Base-by-base conservation (phyloP, 192 early-diverging fungal genomes). In the Mortierella hygrophila region DNA sequence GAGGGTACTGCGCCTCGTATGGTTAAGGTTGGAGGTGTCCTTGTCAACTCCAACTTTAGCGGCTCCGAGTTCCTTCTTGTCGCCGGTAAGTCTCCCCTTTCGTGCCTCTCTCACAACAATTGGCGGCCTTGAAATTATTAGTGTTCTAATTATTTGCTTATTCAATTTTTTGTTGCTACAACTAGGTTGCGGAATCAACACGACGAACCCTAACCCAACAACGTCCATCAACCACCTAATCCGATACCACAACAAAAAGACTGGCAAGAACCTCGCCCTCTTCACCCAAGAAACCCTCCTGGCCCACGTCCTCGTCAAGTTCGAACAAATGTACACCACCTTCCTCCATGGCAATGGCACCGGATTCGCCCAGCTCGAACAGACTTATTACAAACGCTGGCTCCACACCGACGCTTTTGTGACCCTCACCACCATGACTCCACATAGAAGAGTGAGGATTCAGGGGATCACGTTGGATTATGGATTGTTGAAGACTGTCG, bases 11-110 rank as follows among this genome's bases (percentile, higher is more conserved):
- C 20, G 0, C 49, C 63, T 18, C 80, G 74, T 60, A 88, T 89
- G 79, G 81, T 93, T 74, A 97, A 98, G 89, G 94, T 99, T 65
- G 96, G 98, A 74, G 98, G 98, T 4, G 93, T 99, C 6, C 88
- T 99, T 44, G 95, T 98, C 47, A 96, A 94, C 80, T 97, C 95
- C 3, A 94, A 93, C 68, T 97, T 92, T 89, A 82, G 90, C 70
- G 80, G 89, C 37, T 91, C 93, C 60, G 92, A 93, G 81, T 99
- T 98, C 76, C 85, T 92, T 52, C 76, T 99, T 38, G 93, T 98
- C 49, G 91, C 96, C 89, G 98, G 97, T 91, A 91, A 84, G 79
- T 77, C 68, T 20, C 18, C 47, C 18, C 49, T 21, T 18, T 20
- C 49, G 18, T 41, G 52, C 46, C 63, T 20, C 18, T 11, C 21